phyloP scores from a whole-genome alignment of 441 rosid species.

The Hura crepitans region DNA sequence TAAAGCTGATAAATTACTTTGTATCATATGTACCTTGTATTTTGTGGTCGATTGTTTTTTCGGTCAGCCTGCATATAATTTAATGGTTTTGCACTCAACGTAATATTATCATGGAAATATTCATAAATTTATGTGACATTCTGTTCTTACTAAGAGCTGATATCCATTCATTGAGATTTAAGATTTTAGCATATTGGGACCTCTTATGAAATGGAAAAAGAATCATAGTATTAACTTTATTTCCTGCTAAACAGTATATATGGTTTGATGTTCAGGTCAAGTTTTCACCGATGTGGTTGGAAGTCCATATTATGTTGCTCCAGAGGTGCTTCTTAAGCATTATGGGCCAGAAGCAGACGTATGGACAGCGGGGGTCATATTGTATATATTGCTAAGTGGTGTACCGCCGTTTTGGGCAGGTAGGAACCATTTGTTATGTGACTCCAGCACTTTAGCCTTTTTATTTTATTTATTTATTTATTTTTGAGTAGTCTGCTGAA shows the following conservation, averaged over 20 bases:
- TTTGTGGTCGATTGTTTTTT: not conserved
- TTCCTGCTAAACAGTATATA: not conserved
- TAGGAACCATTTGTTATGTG: slow-evolving; percentile 23
- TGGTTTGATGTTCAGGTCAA: slow-evolving; percentile 46
- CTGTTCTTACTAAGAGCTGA: not conserved
- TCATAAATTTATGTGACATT: not conserved
- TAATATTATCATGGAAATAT: not conserved
- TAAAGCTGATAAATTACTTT: too few relatives aligned
- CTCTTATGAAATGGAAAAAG: not conserved
- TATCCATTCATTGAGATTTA: not conserved
- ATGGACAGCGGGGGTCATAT: slow-evolving; percentile 96
- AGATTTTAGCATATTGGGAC: not conserved
- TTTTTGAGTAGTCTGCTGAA: slow-evolving; percentile 21
- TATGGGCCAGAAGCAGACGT: slow-evolving; percentile 97
- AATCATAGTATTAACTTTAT: not conserved
- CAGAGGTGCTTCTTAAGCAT: slow-evolving; percentile 84
- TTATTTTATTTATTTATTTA: too few relatives aligned
- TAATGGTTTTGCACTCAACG: not conserved
- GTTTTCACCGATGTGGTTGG: slow-evolving; percentile 90
- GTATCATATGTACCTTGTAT: not conserved
- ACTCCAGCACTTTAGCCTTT: not conserved
- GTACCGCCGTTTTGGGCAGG: slow-evolving; percentile 99
- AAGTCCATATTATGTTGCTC: slow-evolving; percentile 95
- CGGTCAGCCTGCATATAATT: not conserved
- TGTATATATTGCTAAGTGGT: slow-evolving; percentile 88